These are phyloP conservation scores for Pestalotiopsis sp. DNA, from an alignment of 2,329 filamentous ascomycete species.

Conservation along the genomic window DNA sequence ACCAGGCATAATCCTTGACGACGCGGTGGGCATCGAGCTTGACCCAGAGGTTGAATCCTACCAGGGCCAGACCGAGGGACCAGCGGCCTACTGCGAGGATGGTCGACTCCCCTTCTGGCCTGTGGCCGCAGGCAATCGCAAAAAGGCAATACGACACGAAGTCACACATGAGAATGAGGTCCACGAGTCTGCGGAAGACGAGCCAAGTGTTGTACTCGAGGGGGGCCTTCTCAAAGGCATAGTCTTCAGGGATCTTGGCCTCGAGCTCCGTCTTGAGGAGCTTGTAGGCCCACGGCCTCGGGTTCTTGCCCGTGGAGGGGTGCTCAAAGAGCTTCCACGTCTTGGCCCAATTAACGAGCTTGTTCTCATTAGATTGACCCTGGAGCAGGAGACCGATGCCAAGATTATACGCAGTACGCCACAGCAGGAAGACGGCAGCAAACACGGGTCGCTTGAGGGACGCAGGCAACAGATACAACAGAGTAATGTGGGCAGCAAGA, in stretches of 20 bases:
- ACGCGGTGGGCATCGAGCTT: constrained; percentile 97
- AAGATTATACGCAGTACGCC: constrained; percentile 88
- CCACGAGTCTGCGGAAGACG: constrained; percentile 90
- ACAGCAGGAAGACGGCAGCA: constrained; percentile 83
- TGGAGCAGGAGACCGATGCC: constrained; percentile 90
- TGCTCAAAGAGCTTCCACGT: constrained; percentile 85
- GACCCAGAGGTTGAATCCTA: constrained; percentile 97
- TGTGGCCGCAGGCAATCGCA: constrained; percentile 81
- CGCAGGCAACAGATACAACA: constrained; percentile 72
- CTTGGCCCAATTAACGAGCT: constrained; percentile 83
- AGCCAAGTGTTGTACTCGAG: constrained; percentile 99
- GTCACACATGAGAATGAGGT: constrained; percentile 98
- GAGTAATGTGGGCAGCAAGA: constrained; percentile 71
- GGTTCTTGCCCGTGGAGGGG: constrained; percentile 77
- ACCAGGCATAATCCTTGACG: constrained; percentile 99
- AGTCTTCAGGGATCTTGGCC: constrained; percentile 91
- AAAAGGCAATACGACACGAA: constrained; percentile 97
- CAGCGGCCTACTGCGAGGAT: constrained; percentile 74
- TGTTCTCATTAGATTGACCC: constrained; percentile 85
- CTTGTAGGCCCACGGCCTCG: constrained; percentile 77
- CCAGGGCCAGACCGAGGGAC: constrained; percentile 72
- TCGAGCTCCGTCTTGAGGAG: constrained; percentile 88
- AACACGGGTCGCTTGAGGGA: constrained; percentile 74
- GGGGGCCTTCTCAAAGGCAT: constrained; percentile 88
- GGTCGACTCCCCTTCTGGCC: constrained; percentile 70